A percentile compares a stretch with the other conserved stretches of the same genome.
Evolutionary conservation across 352 stramenopile species (phyloP).

Genomic region (Halophytophthora polymorphica): DNA sequence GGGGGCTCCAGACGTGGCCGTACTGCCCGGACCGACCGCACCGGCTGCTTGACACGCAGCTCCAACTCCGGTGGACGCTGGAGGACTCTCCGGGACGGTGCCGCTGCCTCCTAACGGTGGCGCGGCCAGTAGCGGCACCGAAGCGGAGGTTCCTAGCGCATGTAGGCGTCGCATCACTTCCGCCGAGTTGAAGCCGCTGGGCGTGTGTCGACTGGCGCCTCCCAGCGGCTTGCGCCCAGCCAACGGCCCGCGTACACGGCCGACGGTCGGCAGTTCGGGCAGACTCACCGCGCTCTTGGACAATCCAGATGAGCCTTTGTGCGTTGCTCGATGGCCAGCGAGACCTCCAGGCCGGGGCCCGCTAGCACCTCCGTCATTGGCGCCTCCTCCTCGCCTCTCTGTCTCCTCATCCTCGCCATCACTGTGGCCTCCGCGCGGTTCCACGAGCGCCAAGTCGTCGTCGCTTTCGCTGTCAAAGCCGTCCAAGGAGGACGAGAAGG

Average conservation of each 20-base stretch:
- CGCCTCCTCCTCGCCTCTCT: background rate
- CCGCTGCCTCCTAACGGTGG: conserved; percentile 6
- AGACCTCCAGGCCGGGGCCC: background rate
- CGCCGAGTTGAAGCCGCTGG: conserved; percentile 24
- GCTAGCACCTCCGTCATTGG: conserved; percentile 3
- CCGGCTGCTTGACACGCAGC: background rate
- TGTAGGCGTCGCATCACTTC: conserved; percentile 61
- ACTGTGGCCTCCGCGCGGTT: background rate
- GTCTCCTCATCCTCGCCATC: background rate
- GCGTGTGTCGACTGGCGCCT: conserved; percentile 4
- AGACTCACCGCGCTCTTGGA: conserved; percentile 34
- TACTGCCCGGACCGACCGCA: background rate
- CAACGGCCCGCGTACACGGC: conserved; percentile 4
- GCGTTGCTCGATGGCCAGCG: conserved; percentile 5
- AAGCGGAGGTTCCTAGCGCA: conserved; percentile 44
- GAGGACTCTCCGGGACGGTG: conserved; percentile 2
- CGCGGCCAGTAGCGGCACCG: conserved; percentile 21
- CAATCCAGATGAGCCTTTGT: conserved; percentile 7
- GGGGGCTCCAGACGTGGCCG: background rate
- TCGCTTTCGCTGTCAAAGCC: conserved; percentile 12
- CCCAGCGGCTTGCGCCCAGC: conserved; percentile 3
- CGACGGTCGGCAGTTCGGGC: conserved; percentile 27
- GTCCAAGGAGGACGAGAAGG: conserved; percentile 7
- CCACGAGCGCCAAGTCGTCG: background rate
- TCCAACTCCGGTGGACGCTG: background rate